Conservation (phyloP, 1,139 yeast species). For the Trichomonascaceae sp. region DNA sequence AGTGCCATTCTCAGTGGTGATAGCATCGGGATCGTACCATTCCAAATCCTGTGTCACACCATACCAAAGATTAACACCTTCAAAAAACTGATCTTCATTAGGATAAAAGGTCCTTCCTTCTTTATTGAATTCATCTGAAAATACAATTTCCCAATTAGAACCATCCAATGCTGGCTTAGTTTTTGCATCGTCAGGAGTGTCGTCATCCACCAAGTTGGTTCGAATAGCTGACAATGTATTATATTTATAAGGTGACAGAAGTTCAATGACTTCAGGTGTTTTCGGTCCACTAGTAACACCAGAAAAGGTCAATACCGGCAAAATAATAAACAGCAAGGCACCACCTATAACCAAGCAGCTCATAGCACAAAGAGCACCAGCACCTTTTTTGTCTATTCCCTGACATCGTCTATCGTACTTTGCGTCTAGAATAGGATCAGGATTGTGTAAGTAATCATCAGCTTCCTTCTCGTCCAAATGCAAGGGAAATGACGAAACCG, state of each 20-base stretch:
- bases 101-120: constrained; percentile 79
- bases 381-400: constrained; percentile 43
- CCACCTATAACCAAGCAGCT: constrained; percentile 52
- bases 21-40: constrained; percentile 87
- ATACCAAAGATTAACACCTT: constrained; percentile 69
- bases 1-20: constrained; percentile 60
- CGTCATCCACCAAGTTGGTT: constrained; percentile 62
- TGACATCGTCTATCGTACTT: constrained; percentile 57
- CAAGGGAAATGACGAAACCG: constrained; percentile 80
- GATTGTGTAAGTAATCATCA: constrained; percentile 88
- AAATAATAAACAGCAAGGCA: constrained; percentile 56
- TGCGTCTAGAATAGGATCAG: constrained; percentile 86
- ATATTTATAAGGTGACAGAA: constrained; percentile 52
- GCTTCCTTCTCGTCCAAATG: constrained; percentile 85
- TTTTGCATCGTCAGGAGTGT: constrained; percentile 57
- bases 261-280: constrained; percentile 29
- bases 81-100: constrained; percentile 81
- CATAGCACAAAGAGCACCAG: constrained; percentile 44
- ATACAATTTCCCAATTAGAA: constrained; percentile 61
- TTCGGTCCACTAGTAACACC: constrained; percentile 41
- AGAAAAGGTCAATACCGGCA: constrained; percentile 71
- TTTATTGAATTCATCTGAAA: constrained; percentile 77
- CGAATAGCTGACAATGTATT: constrained; percentile 58
- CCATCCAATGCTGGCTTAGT: constrained; percentile 48
- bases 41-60: constrained; percentile 78